Base-by-base conservation (phyloP, 148 eudicot species). In the Vaccinium darrowii region DNA sequence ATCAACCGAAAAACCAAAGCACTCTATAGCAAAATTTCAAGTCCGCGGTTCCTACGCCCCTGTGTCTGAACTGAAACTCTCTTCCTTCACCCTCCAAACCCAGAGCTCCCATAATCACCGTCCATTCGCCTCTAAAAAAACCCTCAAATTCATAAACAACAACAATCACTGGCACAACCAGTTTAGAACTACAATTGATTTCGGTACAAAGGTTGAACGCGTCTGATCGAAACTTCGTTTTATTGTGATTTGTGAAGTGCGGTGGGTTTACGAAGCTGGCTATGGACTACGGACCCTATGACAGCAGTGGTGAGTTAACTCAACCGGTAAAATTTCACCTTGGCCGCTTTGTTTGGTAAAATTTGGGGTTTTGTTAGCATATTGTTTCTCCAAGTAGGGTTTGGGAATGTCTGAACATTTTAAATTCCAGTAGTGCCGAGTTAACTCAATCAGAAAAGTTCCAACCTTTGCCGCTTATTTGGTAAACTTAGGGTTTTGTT, bases 201-300 rank as follows among this genome's bases (percentile, higher is more conserved):
- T 79, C 8, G 12, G 14, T 11, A 7, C 51, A 14, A n/a, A 25
- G 80, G 53, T 51, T 50, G 58, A 77, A 51, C 57, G 33, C 39
- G 54, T 80, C 76, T 63, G 58, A 65, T 23, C 43, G 25, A 63
- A 21, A 27, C 25, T 81, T 62, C 19, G 9, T n/a, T 39, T 39
- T 53, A 11, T 21, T 15, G 36, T 39, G 18, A 81, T 81, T 81
- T 8, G 14, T n/a, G 83, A 60, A 80, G 75, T 8, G 63, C 49
- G 74, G 74, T 62, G 67, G 78, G 69, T 51, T 79, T 53, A 63
- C n/a, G 75, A 80, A 85, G 86, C 87, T 90, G 90, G 88, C 88
- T 81, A 90, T 90, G 92, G 90, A 87, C 57, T 90, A 90, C 85
- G 90, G 79, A 62, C 85, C 92, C 11, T 90, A 54, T 62, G 92